phyloP scores from a whole-genome alignment of 1,284 basidiomycete species.

The Macrocystidia cucumis region DNA sequence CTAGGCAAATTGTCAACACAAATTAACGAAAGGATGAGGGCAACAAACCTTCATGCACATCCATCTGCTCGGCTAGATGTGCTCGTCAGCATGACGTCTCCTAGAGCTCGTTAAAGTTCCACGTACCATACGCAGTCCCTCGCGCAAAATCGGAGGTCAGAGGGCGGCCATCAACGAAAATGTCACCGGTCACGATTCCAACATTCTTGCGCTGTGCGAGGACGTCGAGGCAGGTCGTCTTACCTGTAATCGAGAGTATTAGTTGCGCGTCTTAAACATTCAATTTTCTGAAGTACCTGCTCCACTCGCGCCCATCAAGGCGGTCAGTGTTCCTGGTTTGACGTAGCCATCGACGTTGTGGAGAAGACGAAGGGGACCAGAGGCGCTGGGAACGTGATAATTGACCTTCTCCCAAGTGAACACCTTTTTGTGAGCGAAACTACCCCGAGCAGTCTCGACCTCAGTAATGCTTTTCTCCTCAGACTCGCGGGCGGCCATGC shows the following conservation, averaged over 20 bases:
- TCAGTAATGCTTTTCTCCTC: neutral
- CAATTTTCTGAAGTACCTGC: conserved; percentile 24
- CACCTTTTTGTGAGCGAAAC: conserved; percentile 32
- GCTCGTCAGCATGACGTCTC: conserved; percentile 12
- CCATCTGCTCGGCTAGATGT: conserved; percentile 77
- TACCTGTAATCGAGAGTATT: conserved; percentile 28
- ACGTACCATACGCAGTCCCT: conserved; percentile 67
- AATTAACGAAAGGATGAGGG: neutral
- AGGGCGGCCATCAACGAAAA: conserved; percentile 74
- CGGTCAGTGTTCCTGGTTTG: conserved; percentile 78
- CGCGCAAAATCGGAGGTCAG: conserved; percentile 73
- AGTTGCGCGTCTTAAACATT: conserved; percentile 10
- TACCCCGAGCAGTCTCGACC: neutral
- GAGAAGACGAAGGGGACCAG: conserved; percentile 63
- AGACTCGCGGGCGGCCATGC: neutral
- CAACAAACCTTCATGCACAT: conserved; percentile 64
- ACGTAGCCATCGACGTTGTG: conserved; percentile 88
- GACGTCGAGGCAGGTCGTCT: conserved; percentile 84
- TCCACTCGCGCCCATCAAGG: conserved; percentile 77
- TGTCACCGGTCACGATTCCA: conserved; percentile 76
- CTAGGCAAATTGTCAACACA: conserved; percentile 7
- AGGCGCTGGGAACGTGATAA: conserved; percentile 70
- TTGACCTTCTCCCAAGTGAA: conserved; percentile 70
- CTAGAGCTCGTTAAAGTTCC: conserved; percentile 14
- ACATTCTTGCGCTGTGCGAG: conserved; percentile 85